These are phyloP conservation scores for Mycena filopes DNA, from an alignment of 768 basidiomycete genomes.

Conservation along the genomic window DNA sequence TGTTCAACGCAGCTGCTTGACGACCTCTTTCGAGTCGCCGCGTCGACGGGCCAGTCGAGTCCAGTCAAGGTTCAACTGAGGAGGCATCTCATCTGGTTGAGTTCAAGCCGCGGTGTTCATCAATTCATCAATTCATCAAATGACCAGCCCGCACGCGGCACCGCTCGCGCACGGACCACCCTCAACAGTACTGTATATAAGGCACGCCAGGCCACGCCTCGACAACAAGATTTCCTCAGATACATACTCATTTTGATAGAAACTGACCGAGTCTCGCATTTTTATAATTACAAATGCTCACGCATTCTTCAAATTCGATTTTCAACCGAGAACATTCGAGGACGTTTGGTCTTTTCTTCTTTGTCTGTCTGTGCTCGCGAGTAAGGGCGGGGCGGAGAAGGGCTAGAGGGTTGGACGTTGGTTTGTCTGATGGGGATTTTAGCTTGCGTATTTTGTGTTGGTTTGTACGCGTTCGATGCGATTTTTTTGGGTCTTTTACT, in stretches of 20 bases:
- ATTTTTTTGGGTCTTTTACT: neutral
- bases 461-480: neutral
- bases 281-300: conserved; percentile 78
- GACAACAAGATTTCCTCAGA: conserved; percentile 51
- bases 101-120: too few species aligned
- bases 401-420: conserved; percentile 59
- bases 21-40: too few species aligned
- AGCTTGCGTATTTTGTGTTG: neutral
- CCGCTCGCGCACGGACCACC: conserved; percentile 52
- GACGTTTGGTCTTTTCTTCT: conserved; percentile 60
- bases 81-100: too few species aligned
- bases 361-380: conserved; percentile 34
- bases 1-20: too few species aligned
- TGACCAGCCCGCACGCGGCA: conserved; percentile 27
- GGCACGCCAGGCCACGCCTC: conserved; percentile 9
- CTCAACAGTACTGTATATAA: conserved; percentile 49
- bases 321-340: conserved; percentile 74
- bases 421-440: conserved; percentile 64
- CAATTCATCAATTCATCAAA: too few species aligned
- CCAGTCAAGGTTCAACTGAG: too few species aligned
- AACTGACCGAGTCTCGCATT: conserved; percentile 80
- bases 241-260: conserved; percentile 79
- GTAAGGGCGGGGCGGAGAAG: conserved; percentile 39
- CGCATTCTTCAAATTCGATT: conserved; percentile 69
- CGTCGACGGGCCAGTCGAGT: too few species aligned